Conservation (phyloP, 192 early-diverging fungal genomes). For the Mortierella claussenii region DNA sequence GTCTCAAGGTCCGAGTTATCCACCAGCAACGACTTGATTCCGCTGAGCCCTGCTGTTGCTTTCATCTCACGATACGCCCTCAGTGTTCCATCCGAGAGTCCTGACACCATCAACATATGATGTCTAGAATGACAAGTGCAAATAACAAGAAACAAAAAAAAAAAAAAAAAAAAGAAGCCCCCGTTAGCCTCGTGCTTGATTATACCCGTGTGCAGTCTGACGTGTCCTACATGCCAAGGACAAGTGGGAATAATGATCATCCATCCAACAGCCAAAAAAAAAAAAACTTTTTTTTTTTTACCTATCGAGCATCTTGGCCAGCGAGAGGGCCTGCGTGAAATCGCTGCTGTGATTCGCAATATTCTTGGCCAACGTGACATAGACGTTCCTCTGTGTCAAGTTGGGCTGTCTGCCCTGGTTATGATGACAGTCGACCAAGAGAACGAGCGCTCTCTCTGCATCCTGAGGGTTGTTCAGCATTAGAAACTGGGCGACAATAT, state of each 20-base stretch:
- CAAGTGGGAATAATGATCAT: neutral
- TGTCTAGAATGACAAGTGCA: no score
- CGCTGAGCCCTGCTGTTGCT: constrained; percentile 8
- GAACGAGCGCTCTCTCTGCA: constrained; percentile 26
- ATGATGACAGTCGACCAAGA: constrained; percentile 36
- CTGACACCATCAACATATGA: constrained; percentile 19
- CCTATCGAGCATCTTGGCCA: constrained; percentile 42
- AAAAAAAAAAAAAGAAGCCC: no score
- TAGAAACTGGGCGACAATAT: constrained; percentile 39
- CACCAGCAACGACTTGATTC: constrained; percentile 15
- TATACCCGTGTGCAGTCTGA: no score
- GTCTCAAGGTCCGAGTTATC: constrained; percentile 21
- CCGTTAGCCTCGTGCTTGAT: no score
- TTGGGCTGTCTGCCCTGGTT: constrained; percentile 18
- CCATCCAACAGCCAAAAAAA: no score
- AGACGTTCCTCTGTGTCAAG: constrained; percentile 14
- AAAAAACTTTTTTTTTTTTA: no score
- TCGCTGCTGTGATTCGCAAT: constrained; percentile 48
- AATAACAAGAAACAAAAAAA: no score
- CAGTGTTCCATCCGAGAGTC: constrained; percentile 25
- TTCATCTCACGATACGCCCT: constrained; percentile 38
- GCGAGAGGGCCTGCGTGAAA: constrained; percentile 31
- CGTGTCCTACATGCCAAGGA: no score
- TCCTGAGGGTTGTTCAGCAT: constrained; percentile 26
- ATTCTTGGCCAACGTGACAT: constrained; percentile 25